Evolutionary conservation across 2,329 filamentous ascomycete genomes (phyloP), one percentile per base, ranked within the genome.

Genomic region (Emergomyces pasteurianus): DNA sequence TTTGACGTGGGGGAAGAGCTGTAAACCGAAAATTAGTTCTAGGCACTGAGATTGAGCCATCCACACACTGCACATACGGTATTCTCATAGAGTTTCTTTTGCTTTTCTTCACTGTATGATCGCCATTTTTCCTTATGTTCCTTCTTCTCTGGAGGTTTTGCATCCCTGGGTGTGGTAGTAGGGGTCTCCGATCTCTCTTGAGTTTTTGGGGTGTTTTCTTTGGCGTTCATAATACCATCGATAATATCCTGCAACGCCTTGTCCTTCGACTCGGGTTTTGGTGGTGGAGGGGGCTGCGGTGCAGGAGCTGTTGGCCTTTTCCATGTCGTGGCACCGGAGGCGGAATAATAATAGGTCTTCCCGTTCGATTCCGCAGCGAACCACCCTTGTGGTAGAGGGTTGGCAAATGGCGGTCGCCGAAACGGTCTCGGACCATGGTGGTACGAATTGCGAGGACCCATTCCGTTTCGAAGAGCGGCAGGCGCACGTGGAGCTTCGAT

Each of bases 51-150:
- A n/a, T n/a, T n/a, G n/a, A n/a, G 26, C 26, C 49, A n/a, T 52
- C 7, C 9, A 46, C 16, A 14, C 3, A n/a, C 36, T 46, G 31
- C 34, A 78, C 89, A 73, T 80, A 95, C 90, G 58, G 91, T 95
- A 70, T 92, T 92, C 73, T 96, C 92, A 69, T 96, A 97, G 2
- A 96, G 81, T 77, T 90, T 96, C 83, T 91, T 95, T 75, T 94
- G 90, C 75, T 96, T 96, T 65, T 96, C 92, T 66, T 79, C 72
- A 60, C 75, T 73, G 62, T 78, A 77, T 58, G 75, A 79, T 69
- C 78, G 80, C 66, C 79, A 80, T 55, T 80, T 80, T 50, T 79
- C 79, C 26, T 75, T 71, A 9, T 69, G 68, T 63, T 73, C 72
- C 63, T 73, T 77, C 64, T 71, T 74, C 40, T 75, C 74, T 34